Evolutionary conservation across 2,329 filamentous ascomycete genomes (phyloP).

Genomic region (Pseudonectria buxi): DNA sequence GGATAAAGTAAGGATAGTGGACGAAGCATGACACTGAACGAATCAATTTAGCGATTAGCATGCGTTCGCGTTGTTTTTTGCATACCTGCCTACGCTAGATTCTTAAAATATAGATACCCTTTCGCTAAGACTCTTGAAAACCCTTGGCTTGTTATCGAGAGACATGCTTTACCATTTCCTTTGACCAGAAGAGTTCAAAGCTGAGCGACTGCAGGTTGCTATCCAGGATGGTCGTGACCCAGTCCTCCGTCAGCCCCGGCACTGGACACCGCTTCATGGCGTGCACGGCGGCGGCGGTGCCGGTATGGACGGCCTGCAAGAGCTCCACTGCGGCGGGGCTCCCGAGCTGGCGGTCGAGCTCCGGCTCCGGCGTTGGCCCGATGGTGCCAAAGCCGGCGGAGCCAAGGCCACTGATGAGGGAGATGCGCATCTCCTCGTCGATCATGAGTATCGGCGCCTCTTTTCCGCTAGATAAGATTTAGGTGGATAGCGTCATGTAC

Average conservation of each 20-base stretch:
- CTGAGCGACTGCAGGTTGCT: conserved; percentile 46
- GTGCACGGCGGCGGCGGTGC: conserved; percentile 53
- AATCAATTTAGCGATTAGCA: too few relatives aligned
- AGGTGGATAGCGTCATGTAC: conserved; percentile 46
- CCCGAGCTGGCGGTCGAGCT: conserved; percentile 54
- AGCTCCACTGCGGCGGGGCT: conserved; percentile 49
- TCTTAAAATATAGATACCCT: too few relatives aligned
- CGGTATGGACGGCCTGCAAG: conserved; percentile 55
- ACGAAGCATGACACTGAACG: too few relatives aligned
- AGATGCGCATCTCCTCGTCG: conserved; percentile 59
- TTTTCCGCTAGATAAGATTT: conserved; percentile 29
- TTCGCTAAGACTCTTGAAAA: conserved; percentile 43
- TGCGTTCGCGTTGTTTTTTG: too few relatives aligned
- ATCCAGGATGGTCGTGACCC: conserved; percentile 50
- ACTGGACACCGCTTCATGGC: conserved; percentile 51
- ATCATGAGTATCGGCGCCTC: conserved; percentile 45
- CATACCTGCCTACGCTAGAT: too few relatives aligned
- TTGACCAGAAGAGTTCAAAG: conserved; percentile 47
- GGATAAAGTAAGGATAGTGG: too few relatives aligned
- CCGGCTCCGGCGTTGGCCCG: conserved; percentile 47
- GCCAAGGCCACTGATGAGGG: conserved; percentile 50
- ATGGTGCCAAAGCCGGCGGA: conserved; percentile 48
- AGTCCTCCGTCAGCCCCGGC: conserved; percentile 48
- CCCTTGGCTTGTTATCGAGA: conserved; percentile 46
- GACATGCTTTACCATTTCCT: conserved; percentile 44